A percentile compares a stretch with the other conserved stretches of the same genome.
Evolutionary conservation across 345 rosid genomes (phyloP).

Genomic region (Aquilaria yunnanensis): DNA sequence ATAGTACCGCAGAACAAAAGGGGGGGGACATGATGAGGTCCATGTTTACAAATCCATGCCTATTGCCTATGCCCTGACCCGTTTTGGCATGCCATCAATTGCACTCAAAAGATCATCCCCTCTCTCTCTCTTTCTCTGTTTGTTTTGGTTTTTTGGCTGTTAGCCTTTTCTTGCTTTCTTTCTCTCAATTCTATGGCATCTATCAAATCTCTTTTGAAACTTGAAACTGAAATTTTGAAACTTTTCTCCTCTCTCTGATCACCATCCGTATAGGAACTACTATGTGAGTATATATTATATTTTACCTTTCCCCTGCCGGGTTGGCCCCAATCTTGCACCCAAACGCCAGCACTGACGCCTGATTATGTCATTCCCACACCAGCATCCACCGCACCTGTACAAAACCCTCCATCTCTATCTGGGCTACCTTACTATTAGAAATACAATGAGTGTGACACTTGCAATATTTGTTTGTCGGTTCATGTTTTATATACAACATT

Average conservation of each 20-base stretch:
- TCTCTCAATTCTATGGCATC: slow-evolving; percentile 29
- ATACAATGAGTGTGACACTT: too few species aligned
- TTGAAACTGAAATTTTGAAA: background rate
- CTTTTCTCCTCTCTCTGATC: background rate
- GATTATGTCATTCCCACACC: slow-evolving; percentile 44
- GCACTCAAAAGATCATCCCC: slow-evolving; percentile 7
- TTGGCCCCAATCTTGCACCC: slow-evolving; percentile 18
- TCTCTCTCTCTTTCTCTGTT: too few species aligned
- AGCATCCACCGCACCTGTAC: background rate
- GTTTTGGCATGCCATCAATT: slow-evolving; percentile 24
- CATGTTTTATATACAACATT: too few species aligned
- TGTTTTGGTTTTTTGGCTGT: background rate
- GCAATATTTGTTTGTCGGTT: too few species aligned
- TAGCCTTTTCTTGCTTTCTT: background rate
- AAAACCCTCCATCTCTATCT: too few species aligned
- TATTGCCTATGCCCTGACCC: slow-evolving; percentile 12
- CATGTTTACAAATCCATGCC: slow-evolving; percentile 56
- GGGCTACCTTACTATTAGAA: too few species aligned
- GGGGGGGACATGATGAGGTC: slow-evolving; percentile 54
- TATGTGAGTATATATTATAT: too few species aligned
- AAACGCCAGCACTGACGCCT: slow-evolving; percentile 39
- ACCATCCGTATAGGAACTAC: too few species aligned
- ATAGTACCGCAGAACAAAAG: too few species aligned
- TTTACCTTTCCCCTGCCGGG: slow-evolving; percentile 12
- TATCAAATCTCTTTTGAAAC: slow-evolving; percentile 25